Evolutionary conservation across 2,329 filamentous ascomycete genomes (phyloP).

Genomic region (Raffaelea arxii): DNA sequence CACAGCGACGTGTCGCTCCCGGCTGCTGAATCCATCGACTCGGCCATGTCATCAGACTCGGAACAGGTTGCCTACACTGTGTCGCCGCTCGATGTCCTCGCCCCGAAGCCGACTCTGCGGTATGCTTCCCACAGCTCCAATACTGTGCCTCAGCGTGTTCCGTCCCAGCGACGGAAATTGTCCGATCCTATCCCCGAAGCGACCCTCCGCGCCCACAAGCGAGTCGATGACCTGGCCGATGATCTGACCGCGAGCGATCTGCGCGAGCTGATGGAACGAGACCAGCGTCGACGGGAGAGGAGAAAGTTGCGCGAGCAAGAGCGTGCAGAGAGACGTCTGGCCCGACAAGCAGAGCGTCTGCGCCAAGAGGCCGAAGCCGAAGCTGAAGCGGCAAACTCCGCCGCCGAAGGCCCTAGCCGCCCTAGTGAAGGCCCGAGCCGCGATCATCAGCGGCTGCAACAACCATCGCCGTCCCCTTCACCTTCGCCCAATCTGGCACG

Average conservation of each 20-base stretch:
- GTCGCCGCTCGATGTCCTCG: conserved; percentile 69
- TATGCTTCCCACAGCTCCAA: conserved; percentile 50
- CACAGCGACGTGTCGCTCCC: conserved; percentile 69
- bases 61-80: conserved; percentile 73
- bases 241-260: conserved; percentile 76
- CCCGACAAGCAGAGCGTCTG: conserved; percentile 58
- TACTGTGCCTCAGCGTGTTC: conserved; percentile 35
- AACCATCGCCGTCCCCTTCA: conserved; percentile 40
- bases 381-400: not conserved
- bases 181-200: conserved; percentile 50
- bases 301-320: conserved; percentile 61
- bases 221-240: conserved; percentile 67
- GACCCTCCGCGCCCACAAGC: conserved; percentile 48
- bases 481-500: conserved; percentile 39
- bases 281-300: conserved; percentile 68
- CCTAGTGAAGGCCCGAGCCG: no score
- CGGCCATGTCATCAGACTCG: conserved; percentile 63
- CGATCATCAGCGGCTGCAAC: conserved; percentile 40
- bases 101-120: conserved; percentile 74
- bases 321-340: conserved; percentile 53
- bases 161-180: conserved; percentile 42
- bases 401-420: no score
- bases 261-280: conserved; percentile 82
- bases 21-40: conserved; percentile 62
- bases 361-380: conserved; percentile 14